A percentile compares a stretch with the other conserved stretches of the same genome.
Evolutionary conservation across 352 stramenopile species (phyloP).

Genomic region (Phytophthora multivora): DNA sequence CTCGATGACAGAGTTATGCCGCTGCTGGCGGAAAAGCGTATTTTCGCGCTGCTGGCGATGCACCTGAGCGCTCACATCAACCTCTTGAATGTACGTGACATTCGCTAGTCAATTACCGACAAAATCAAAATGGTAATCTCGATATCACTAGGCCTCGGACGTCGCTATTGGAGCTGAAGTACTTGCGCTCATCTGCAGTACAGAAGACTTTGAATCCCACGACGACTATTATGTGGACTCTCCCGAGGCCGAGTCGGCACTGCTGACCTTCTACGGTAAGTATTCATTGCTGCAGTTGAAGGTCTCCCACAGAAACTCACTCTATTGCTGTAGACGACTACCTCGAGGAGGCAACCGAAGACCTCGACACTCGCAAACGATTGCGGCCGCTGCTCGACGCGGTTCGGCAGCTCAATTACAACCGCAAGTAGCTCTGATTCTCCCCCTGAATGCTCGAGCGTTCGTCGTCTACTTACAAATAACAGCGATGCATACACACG

Average conservation of each 20-base stretch:
- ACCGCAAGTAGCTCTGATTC: conserved; percentile 24
- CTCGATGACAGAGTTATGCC: conserved; percentile 75
- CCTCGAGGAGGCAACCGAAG: conserved; percentile 63
- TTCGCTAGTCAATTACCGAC: too few relatives aligned
- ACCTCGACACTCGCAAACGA: conserved; percentile 69
- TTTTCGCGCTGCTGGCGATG: conserved; percentile 78
- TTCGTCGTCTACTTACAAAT: too few relatives aligned
- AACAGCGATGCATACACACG: too few relatives aligned
- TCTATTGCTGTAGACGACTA: conserved; percentile 58
- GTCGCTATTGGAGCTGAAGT: conserved; percentile 65
- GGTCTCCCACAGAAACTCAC: background rate
- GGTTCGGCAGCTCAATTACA: conserved; percentile 43
- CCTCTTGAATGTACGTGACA: conserved; percentile 44
- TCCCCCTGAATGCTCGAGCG: too few relatives aligned
- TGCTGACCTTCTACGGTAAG: conserved; percentile 62
- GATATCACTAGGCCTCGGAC: conserved; percentile 40
- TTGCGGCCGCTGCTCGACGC: conserved; percentile 75
- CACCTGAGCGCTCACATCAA: conserved; percentile 74
- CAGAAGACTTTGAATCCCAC: conserved; percentile 43
- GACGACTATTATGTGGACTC: conserved; percentile 57
- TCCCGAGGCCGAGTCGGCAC: conserved; percentile 54
- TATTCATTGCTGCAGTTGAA: background rate
- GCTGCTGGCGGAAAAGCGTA: conserved; percentile 76
- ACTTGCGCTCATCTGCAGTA: conserved; percentile 77
- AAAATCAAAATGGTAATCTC: background rate